Conservation (phyloP, 306 rosid species). For the Fragaria vesca region DNA sequence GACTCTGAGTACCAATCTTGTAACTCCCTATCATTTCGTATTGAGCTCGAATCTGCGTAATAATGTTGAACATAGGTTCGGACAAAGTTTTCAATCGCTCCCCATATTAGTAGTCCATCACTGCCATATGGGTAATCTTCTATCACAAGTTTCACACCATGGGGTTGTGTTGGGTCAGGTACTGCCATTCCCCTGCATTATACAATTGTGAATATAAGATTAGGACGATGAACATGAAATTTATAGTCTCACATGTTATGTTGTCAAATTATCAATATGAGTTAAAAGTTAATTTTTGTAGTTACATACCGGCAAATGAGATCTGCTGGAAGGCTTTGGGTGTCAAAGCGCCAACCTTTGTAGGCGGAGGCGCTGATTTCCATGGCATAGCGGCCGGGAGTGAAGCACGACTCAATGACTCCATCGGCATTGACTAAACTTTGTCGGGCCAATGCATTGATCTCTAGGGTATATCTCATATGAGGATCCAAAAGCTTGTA, state of each 20-base stretch:
- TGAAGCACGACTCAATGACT: constrained; percentile 74
- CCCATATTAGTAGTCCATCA: constrained; percentile 88
- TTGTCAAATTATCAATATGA: neutral
- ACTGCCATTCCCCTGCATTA: constrained; percentile 76
- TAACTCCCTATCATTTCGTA: constrained; percentile 67
- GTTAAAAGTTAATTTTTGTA: neutral
- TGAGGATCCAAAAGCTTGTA: constrained; percentile 89
- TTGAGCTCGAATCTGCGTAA: constrained; percentile 55
- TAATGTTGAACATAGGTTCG: constrained; percentile 65
- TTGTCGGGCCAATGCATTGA: constrained; percentile 84
- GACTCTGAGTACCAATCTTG: constrained; percentile 91
- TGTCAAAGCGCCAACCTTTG: constrained; percentile 87
- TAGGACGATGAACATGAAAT: constrained; percentile 28
- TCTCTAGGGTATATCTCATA: constrained; percentile 89
- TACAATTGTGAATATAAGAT: constrained; percentile 4
- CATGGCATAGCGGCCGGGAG: constrained; percentile 87
- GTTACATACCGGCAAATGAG: constrained; percentile 63
- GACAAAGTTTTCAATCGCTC: constrained; percentile 79
- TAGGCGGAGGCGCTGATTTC: constrained; percentile 88
- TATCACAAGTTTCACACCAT: constrained; percentile 68
- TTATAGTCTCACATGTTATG: neutral
- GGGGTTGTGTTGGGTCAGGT: constrained; percentile 78
- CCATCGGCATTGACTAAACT: constrained; percentile 64
- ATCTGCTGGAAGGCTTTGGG: constrained; percentile 80
- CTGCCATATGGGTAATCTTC: constrained; percentile 89